Evolutionary conservation across 2,329 filamentous ascomycete species (phyloP).

Genomic region (Fusarium coffeatum): DNA sequence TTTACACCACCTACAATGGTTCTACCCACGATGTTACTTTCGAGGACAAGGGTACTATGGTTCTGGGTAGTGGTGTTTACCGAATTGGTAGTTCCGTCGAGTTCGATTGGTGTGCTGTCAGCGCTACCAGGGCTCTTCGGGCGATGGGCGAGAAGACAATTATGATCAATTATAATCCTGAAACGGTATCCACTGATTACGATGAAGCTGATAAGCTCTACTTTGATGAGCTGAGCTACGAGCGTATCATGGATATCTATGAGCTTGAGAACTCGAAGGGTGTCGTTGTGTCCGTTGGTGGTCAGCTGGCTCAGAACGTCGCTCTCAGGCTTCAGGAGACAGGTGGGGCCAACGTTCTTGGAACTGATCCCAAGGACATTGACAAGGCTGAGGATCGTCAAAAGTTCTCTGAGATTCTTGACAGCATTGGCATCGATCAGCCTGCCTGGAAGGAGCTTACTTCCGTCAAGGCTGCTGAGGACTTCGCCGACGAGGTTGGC

Average conservation of each 20-base stretch:
- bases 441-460: constrained; percentile 98
- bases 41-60: constrained; percentile 88
- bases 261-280: constrained; percentile 87
- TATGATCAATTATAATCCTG: constrained; percentile 94
- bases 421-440: constrained; percentile 96
- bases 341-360: constrained; percentile 89
- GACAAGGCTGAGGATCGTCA: constrained; percentile 98
- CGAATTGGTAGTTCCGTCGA: constrained; percentile 97
- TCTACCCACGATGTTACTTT: constrained; percentile 93
- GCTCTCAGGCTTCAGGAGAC: constrained; percentile 92
- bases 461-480: constrained; percentile 86
- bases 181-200: constrained; percentile 86
- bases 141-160: constrained; percentile 95
- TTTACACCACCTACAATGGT: constrained; percentile 98
- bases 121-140: constrained; percentile 83
- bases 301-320: constrained; percentile 97
- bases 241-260: constrained; percentile 99
- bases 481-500: constrained; percentile 84
- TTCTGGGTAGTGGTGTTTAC: constrained; percentile 96
- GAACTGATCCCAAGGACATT: constrained; percentile 92
- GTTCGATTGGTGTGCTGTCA: constrained; percentile 98
- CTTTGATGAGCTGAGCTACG: constrained; percentile 96
- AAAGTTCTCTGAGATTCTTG: constrained; percentile 97
- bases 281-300: constrained; percentile 95
- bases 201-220: constrained; percentile 92